Conservation (phyloP, 1,284 basidiomycete species). For the Golubevia pallescens region DNA sequence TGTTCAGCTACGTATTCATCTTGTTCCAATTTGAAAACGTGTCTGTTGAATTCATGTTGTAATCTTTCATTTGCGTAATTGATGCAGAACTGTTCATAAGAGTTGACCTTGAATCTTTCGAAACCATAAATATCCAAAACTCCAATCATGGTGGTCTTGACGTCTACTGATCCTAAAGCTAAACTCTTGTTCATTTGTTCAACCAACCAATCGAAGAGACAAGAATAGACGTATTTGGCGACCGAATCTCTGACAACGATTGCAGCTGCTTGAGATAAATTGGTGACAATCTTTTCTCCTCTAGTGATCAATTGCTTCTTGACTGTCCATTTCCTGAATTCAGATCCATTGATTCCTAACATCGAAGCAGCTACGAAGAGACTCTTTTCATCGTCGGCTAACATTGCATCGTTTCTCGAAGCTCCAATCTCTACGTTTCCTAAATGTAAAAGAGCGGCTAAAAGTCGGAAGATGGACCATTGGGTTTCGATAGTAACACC, state of each 20-base stretch:
- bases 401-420: constrained; percentile 50
- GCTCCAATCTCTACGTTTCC: constrained; percentile 57
- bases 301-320: constrained; percentile 59
- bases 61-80: constrained; percentile 64
- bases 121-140: constrained; percentile 64
- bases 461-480: constrained; percentile 57
- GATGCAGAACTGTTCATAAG: constrained; percentile 65
- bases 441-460: constrained; percentile 59
- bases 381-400: constrained; percentile 55
- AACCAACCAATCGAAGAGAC: constrained; percentile 63
- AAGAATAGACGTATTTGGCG: constrained; percentile 63
- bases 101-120: constrained; percentile 63
- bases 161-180: constrained; percentile 36
- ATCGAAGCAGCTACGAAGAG: constrained; percentile 53
- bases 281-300: constrained; percentile 61
- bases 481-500: constrained; percentile 56
- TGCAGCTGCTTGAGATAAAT: constrained; percentile 53
- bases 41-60: constrained; percentile 64
- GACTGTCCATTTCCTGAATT: constrained; percentile 62
- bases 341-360: constrained; percentile 54
- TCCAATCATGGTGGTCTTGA: constrained; percentile 56
- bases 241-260: constrained; percentile 61
- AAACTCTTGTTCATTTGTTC: constrained; percentile 59
- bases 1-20: constrained; percentile 62
- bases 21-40: constrained; percentile 64